A percentile compares a stretch with the other conserved stretches of the same genome.
These are phyloP conservation scores for Lepidium didymum DNA, from an alignment of 345 rosid genomes.

Conservation along the genomic window DNA sequence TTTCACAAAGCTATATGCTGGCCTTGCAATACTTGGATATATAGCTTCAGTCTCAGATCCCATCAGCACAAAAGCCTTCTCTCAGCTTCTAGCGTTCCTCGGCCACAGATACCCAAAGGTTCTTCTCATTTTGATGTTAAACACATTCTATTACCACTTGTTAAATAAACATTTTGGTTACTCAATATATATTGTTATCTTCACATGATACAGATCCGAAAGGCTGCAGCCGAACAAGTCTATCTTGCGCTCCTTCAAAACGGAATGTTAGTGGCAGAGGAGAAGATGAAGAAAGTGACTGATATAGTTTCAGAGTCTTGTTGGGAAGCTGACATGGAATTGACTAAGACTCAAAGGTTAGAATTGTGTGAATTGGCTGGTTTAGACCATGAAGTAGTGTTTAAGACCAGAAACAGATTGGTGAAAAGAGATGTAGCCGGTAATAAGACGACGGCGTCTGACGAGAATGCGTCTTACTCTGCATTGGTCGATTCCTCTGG, in stretches of 20 bases:
- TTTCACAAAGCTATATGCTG: slow-evolving; percentile 63
- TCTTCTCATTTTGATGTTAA: neutral
- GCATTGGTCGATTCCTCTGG: slow-evolving; percentile 81
- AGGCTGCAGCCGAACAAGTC: slow-evolving; percentile 67
- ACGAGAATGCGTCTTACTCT: slow-evolving; percentile 87
- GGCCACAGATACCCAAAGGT: slow-evolving; percentile 86
- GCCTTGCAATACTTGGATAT: slow-evolving; percentile 71
- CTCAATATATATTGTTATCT: neutral
- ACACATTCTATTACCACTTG: neutral
- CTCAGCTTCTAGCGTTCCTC: slow-evolving; percentile 60
- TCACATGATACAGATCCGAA: slow-evolving; percentile 54
- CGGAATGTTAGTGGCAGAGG: slow-evolving; percentile 47
- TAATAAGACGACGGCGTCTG: slow-evolving; percentile 28
- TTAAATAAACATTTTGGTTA: neutral
- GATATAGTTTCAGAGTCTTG: slow-evolving; percentile 59
- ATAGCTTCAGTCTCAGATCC: slow-evolving; percentile 55
- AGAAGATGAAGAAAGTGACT: slow-evolving; percentile 47
- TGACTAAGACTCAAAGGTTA: slow-evolving; percentile 38
- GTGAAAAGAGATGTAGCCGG: slow-evolving; percentile 8
- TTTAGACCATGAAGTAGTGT: slow-evolving; percentile 34
- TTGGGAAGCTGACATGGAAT: slow-evolving; percentile 73
- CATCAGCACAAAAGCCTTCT: slow-evolving; percentile 47
- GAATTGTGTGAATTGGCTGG: slow-evolving; percentile 59
- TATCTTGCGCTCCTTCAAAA: slow-evolving; percentile 71
- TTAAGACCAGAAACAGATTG: slow-evolving; percentile 17